phyloP scores from a whole-genome alignment of 345 rosid genomes.

The Erucastrum elatum region DNA sequence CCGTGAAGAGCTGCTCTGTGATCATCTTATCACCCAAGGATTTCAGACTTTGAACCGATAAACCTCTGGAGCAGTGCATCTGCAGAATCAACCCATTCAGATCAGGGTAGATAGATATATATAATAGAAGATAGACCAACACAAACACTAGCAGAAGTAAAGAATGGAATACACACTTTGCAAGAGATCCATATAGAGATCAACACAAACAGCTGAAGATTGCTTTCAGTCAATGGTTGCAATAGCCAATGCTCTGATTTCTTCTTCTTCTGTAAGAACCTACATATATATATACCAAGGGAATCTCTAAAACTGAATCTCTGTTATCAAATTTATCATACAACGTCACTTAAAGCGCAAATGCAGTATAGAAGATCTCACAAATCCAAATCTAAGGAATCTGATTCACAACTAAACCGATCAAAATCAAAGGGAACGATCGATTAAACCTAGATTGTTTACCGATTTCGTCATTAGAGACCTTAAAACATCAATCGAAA shows the following conservation, averaged over 20 bases:
- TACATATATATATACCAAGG: slow-evolving; percentile 11
- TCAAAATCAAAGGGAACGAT: not conserved
- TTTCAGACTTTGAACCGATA: slow-evolving; percentile 55
- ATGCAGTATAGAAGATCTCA: too few species aligned
- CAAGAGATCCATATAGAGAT: slow-evolving; percentile 73
- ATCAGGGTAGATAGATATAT: slow-evolving; percentile 32
- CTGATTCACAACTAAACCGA: not conserved
- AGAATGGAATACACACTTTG: slow-evolving; percentile 49
- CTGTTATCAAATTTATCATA: not conserved
- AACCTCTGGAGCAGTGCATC: slow-evolving; percentile 53
- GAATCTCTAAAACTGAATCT: not conserved
- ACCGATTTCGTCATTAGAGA: not conserved
- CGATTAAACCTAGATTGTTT: not conserved
- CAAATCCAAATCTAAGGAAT: not conserved
- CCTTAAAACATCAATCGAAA: slow-evolving; percentile 1
- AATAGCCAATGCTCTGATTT: slow-evolving; percentile 58
- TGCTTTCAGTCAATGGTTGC: slow-evolving; percentile 63
- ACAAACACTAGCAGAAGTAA: not conserved
- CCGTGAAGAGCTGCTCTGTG: slow-evolving; percentile 63
- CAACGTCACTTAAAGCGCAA: too few species aligned
- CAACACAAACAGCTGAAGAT: slow-evolving; percentile 69
- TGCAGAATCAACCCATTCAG: slow-evolving; percentile 14
- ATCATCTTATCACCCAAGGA: slow-evolving; percentile 57
- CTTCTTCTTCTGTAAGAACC: slow-evolving; percentile 39
- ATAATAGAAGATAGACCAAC: not conserved